These are phyloP conservation scores for Sclerotinia sclerotiorum DNA, from an alignment of 2,329 filamentous ascomycete genomes.

Conservation along the genomic window DNA sequence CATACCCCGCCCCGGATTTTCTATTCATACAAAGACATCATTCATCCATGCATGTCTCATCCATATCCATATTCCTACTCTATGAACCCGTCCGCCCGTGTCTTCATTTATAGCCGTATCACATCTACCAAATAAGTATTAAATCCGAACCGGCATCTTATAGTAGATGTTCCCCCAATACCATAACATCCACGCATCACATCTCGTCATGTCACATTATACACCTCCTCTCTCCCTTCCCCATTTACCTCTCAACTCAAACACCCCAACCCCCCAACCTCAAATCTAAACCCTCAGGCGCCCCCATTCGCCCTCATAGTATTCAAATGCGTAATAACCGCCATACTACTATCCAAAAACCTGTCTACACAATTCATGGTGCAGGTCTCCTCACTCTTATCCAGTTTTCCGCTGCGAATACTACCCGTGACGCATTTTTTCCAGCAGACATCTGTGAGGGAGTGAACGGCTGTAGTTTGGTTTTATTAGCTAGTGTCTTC, in stretches of 20 bases:
- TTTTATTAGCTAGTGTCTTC: slow-evolving; percentile 41
- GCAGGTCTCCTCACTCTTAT: slow-evolving; percentile 77
- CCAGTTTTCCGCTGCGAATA: slow-evolving; percentile 71
- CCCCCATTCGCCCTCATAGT: slow-evolving; percentile 47
- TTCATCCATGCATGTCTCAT: not conserved
- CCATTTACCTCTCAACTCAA: not conserved
- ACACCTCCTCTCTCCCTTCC: slow-evolving; percentile 10
- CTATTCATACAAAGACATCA: slow-evolving; percentile 9
- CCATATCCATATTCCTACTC: not conserved
- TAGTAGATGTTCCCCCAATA: not conserved
- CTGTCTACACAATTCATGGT: slow-evolving; percentile 90
- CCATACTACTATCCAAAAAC: slow-evolving; percentile 84
- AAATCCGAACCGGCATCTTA: not conserved
- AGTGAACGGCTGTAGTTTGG: slow-evolving; percentile 59
- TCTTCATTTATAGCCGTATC: not conserved
- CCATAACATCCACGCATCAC: not conserved
- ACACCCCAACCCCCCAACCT: slow-evolving; percentile 10
- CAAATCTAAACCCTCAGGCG: not conserved
- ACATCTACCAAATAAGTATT: not conserved
- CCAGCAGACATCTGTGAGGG: slow-evolving; percentile 80
- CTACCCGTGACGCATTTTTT: slow-evolving; percentile 82
- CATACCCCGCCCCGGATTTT: not conserved
- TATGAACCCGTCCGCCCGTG: not conserved
- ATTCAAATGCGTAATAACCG: slow-evolving; percentile 84
- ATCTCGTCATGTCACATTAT: not conserved